These are phyloP conservation scores for Cenchrus americanus DNA, from an alignment of 176 grass and related monocot species.

Conservation along the genomic window DNA sequence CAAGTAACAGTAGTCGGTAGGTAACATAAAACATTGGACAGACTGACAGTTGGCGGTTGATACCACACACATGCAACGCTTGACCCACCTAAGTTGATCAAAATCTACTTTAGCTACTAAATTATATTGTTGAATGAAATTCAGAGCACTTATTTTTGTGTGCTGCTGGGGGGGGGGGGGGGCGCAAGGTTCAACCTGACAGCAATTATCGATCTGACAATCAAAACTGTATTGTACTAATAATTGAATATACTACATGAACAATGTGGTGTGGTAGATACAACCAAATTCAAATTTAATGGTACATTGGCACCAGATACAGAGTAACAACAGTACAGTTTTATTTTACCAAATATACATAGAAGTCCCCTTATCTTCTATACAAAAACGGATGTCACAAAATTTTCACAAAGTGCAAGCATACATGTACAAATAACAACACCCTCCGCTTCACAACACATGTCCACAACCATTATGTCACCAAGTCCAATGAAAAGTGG, in stretches of 20 bases:
- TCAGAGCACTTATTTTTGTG: not conserved
- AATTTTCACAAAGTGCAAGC: slow-evolving; percentile 9
- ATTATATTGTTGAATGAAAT: not conserved
- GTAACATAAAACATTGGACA: slow-evolving; percentile 1
- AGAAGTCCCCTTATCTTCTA: slow-evolving; percentile 2
- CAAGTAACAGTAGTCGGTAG: slow-evolving; percentile 4
- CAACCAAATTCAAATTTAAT: slow-evolving; percentile 6
- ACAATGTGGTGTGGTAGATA: slow-evolving; percentile 5
- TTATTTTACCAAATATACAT: slow-evolving; percentile 20
- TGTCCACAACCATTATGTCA: not conserved
- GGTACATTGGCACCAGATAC: not conserved
- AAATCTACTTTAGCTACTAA: not conserved
- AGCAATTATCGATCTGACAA: slow-evolving; percentile 23
- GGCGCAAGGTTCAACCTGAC: slow-evolving; percentile 17
- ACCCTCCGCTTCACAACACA: not conserved
- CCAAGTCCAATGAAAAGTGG: not conserved
- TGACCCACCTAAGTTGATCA: slow-evolving; percentile 16
- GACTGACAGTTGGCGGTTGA: not conserved
- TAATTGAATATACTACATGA: not conserved
- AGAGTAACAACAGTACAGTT: not conserved
- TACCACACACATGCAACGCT: not conserved
- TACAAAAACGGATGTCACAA: not conserved
- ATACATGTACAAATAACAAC: slow-evolving; percentile 22
- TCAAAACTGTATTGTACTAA: slow-evolving; percentile 20
- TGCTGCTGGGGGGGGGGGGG: no score